Conservation (phyloP, 1,139 yeast species). For the Candida sp. region DNA sequence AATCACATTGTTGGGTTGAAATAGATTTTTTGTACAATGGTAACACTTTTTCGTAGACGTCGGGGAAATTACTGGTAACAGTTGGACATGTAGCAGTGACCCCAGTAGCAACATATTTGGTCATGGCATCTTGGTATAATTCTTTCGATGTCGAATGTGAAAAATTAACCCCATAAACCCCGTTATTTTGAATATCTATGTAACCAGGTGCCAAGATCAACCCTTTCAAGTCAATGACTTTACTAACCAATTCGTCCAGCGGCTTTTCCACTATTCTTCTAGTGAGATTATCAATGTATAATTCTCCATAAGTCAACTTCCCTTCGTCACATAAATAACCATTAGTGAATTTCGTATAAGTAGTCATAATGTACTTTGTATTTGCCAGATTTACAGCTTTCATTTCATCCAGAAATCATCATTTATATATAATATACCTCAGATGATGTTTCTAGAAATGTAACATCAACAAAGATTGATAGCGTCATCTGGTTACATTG, state of each 20-base stretch:
- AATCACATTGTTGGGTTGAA: conserved; percentile 39
- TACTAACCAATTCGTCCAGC: conserved; percentile 9
- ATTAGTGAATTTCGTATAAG: conserved; percentile 37
- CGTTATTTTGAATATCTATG: conserved; percentile 61
- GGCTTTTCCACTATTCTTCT: conserved; percentile 39
- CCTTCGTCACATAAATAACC: conserved; percentile 54
- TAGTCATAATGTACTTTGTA: neutral
- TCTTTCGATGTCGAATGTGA: conserved; percentile 28
- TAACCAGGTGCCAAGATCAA: conserved; percentile 56
- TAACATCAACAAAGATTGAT: neutral
- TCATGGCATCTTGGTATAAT: conserved; percentile 44
- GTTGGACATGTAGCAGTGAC: conserved; percentile 63
- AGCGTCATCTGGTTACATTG: neutral
- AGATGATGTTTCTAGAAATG: neutral
- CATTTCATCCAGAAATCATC: neutral
- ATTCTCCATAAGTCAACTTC: conserved; percentile 33
- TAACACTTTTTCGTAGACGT: conserved; percentile 49
- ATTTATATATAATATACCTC: neutral
- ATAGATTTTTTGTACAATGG: conserved; percentile 43
- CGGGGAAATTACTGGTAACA: conserved; percentile 52
- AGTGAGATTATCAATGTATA: conserved; percentile 42
- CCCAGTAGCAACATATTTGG: conserved; percentile 49
- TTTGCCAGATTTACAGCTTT: neutral
- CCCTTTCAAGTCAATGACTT: conserved; percentile 46
- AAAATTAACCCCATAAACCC: conserved; percentile 58